These are phyloP conservation scores for Actinomucor elegans DNA, from an alignment of 371 early-diverging fungal genomes.

Conservation along the genomic window DNA sequence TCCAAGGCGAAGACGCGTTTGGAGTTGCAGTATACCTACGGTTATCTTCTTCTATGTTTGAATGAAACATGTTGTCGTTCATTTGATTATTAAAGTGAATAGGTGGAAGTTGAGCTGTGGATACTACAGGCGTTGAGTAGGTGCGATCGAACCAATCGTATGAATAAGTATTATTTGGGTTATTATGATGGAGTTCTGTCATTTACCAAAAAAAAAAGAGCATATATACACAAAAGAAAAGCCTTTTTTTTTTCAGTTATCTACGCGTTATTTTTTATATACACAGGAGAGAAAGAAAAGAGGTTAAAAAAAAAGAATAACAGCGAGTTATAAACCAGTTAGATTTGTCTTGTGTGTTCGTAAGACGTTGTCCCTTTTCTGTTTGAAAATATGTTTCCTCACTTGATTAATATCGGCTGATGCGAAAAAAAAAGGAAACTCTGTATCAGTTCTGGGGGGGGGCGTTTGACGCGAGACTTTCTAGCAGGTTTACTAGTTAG, in stretches of 20 bases:
- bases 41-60: neutral
- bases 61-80: neutral
- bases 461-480: too few relatives aligned
- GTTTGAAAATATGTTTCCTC: constrained; percentile 16
- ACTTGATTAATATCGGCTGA: constrained; percentile 17
- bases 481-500: too few relatives aligned
- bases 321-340: neutral
- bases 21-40: neutral
- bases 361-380: constrained; percentile 9
- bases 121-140: neutral
- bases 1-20: constrained; percentile 10
- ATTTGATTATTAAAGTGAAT: constrained; percentile 1
- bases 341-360: neutral
- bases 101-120: constrained; percentile 14
- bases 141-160: constrained; percentile 18
- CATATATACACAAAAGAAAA: constrained; percentile 3
- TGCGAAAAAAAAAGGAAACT: too few relatives aligned
- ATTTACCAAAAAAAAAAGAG: constrained; percentile 8
- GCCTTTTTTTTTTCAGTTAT: too few relatives aligned
- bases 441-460: too few relatives aligned
- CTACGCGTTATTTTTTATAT: too few relatives aligned
- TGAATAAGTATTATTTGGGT: constrained; percentile 15
- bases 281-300: neutral
- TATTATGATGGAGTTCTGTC: constrained; percentile 21
- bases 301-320: constrained; percentile 2